Conservation (phyloP, 2,329 filamentous ascomycete species). For the Neofusicoccum sp. region DNA sequence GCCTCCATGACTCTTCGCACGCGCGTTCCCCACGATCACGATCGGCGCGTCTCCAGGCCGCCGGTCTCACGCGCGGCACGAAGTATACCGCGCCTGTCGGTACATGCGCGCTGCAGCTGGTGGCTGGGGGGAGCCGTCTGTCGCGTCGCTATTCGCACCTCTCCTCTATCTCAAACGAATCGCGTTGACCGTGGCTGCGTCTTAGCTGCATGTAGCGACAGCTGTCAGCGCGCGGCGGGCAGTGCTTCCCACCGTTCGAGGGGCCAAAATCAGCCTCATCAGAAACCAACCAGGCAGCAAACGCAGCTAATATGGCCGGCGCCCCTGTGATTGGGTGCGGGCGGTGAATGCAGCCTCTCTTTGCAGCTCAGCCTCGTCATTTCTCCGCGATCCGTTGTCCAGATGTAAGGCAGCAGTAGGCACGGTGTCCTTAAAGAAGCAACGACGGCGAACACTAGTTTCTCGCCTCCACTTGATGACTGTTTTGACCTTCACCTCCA, state of each 20-base stretch:
- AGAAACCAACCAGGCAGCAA: conserved; percentile 2
- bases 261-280: conserved; percentile 9
- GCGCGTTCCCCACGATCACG: neutral
- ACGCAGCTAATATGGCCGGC: neutral
- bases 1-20: neutral
- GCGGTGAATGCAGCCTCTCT: neutral
- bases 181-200: neutral
- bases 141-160: neutral
- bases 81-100: neutral
- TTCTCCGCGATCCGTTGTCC: neutral
- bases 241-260: neutral
- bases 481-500: neutral
- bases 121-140: neutral
- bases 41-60: neutral
- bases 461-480: neutral
- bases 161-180: neutral
- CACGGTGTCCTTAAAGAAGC: conserved; percentile 12
- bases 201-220: conserved; percentile 7
- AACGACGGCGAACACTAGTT: neutral
- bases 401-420: conserved; percentile 7
- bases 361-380: neutral
- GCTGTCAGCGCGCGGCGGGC: conserved; percentile 3
- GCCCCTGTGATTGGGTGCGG: neutral
- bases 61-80: conserved; percentile 3
- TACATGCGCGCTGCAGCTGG: too few relatives aligned